phyloP scores from a whole-genome alignment of 768 basidiomycete species.

The Sarcodon sp. region DNA sequence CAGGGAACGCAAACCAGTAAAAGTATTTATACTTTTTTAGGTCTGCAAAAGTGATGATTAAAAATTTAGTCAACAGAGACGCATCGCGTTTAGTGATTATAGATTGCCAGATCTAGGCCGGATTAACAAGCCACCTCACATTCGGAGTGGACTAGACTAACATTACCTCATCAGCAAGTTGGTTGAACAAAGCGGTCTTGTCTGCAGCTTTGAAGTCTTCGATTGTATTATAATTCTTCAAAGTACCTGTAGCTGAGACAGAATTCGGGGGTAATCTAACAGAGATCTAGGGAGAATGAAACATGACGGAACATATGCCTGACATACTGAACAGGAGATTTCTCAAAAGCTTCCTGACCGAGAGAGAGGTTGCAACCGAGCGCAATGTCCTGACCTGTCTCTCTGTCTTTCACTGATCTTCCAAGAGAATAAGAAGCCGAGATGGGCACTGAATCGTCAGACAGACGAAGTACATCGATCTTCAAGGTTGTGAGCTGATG shows the following conservation, averaged over 20 bases:
- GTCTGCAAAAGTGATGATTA: constrained; percentile 90
- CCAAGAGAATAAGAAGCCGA: constrained; percentile 61
- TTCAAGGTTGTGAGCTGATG: constrained; percentile 81
- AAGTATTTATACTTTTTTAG: constrained; percentile 97
- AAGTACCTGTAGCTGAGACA: constrained; percentile 42
- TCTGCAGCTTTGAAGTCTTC: constrained; percentile 89
- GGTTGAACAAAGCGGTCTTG: constrained; percentile 79
- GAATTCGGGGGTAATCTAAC: constrained; percentile 34
- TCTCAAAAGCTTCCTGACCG: constrained; percentile 51
- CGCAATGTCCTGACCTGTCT: constrained; percentile 60
- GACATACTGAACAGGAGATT: constrained; percentile 27
- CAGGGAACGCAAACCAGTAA: constrained; percentile 98
- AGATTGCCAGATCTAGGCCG: constrained; percentile 54
- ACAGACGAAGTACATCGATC: constrained; percentile 80
- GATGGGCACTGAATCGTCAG: constrained; percentile 55
- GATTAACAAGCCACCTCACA: background rate
- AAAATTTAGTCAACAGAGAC: constrained; percentile 56
- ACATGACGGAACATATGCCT: background rate
- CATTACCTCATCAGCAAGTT: constrained; percentile 52
- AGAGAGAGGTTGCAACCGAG: constrained; percentile 57
- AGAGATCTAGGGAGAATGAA: background rate
- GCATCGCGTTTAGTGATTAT: constrained; percentile 39
- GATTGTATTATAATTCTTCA: constrained; percentile 96
- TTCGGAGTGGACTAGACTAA: background rate
- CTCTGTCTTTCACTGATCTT: constrained; percentile 59